These are phyloP conservation scores for Tuber borchii DNA, from an alignment of 495 filamentous ascomycete species.

Conservation along the genomic window DNA sequence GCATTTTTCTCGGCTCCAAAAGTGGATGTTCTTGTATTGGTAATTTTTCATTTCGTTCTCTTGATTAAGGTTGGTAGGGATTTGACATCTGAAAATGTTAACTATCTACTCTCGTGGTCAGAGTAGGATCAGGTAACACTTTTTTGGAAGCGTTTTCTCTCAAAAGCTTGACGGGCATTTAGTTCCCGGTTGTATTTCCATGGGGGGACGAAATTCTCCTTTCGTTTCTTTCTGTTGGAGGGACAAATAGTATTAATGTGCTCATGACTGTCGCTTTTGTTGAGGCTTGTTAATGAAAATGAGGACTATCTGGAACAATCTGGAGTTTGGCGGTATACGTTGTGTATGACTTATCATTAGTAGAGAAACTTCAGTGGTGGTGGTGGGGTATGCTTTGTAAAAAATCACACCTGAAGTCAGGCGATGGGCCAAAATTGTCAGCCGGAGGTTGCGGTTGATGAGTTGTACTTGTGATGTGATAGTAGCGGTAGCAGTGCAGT, in stretches of 20 bases:
- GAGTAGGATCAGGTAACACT: background rate
- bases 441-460: background rate
- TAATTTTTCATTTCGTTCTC: background rate
- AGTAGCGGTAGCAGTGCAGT: background rate
- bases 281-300: background rate
- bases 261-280: background rate
- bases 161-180: background rate
- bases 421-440: background rate
- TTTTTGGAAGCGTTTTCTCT: background rate
- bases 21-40: background rate
- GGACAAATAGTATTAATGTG: constrained; percentile 2
- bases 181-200: background rate
- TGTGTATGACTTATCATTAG: constrained; percentile 3
- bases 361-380: background rate
- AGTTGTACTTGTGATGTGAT: background rate
- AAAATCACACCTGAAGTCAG: background rate
- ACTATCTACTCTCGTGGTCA: background rate
- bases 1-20: background rate
- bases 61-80: background rate
- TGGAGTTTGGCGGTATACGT: background rate
- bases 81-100: constrained; percentile 7
- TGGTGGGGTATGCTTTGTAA: background rate
- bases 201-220: background rate
- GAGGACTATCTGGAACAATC: background rate
- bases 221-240: background rate